Base-by-base conservation (phyloP, 2,329 filamentous ascomycete genomes). In the Didymella exigua region DNA sequence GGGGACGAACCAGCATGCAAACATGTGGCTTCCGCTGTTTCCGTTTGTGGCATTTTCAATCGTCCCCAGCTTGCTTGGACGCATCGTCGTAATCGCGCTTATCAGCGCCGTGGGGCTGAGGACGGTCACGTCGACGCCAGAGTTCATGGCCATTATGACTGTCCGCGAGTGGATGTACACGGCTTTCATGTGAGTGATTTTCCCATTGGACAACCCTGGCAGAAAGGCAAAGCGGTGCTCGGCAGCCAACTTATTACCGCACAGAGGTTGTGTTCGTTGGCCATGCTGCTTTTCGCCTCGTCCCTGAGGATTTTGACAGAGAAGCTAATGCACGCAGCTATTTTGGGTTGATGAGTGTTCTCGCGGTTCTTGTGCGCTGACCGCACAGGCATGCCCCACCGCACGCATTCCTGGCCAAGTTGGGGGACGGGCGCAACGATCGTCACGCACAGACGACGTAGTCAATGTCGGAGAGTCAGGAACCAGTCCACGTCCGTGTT, bases 1-100 rank as follows among this genome's bases (percentile, higher is more conserved):
- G 23, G 49, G 53, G 23, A 54, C 58, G 7, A 58, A 63, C 26
- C 65, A 71, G 36, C 65, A 69, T 33, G 60, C 60, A 24, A 65
- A 61, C 26, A 61, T 74, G 11, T 74, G 69, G 58, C 64, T 78
- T 6, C 74, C 76, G 7, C 56, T 78, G 38, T 65, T 73, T 5
- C 66, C 77, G 46, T 71, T 79, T 14, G 63, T 79, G 40, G 70
- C 75, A 13, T 79, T 77, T 60, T 69, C 74, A 14, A 67, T 78
- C n/a, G 74, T 79, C 14, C 75, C 77, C 13, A 75, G 73, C 8
- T 49, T 79, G 18, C 63, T 75, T 1, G 77, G 75, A 23, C 64
- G 78, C 23, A 56, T 79, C 30, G 63, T 77, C 33, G 72, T 78
- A 21, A 72, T 77, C 23, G 60, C 65, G 24, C 54, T 77, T 47